Evolutionary conservation across 169 alveolate genomes (phyloP).

Genomic region (Cryptosporidium ubiquitum): DNA sequence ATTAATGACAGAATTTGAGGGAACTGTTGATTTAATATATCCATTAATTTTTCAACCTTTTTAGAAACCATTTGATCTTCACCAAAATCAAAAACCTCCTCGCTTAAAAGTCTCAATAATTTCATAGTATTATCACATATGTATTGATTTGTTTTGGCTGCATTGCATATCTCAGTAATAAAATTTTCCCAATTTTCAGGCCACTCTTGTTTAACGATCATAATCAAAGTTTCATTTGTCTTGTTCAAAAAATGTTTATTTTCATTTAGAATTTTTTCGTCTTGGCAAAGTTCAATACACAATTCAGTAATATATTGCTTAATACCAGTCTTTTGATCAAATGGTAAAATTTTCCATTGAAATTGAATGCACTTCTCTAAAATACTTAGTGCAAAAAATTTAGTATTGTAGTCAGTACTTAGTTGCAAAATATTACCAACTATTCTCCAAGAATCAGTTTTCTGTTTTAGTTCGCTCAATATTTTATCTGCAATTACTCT

Average conservation of each 20-base stretch:
- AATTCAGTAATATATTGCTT: constrained; percentile 87
- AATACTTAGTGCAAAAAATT: constrained; percentile 88
- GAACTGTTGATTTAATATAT: constrained; percentile 81
- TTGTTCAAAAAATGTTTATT: constrained; percentile 87
- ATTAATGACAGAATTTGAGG: constrained; percentile 84
- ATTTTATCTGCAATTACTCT: constrained; percentile 89
- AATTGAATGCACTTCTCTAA: constrained; percentile 87
- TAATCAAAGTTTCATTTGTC: constrained; percentile 86
- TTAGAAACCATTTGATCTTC: constrained; percentile 89
- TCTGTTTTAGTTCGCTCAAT: constrained; percentile 86
- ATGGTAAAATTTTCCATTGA: constrained; percentile 89
- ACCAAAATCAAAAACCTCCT: constrained; percentile 94
- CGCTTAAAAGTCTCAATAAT: constrained; percentile 95
- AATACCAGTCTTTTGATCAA: constrained; percentile 86
- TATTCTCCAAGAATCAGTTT: constrained; percentile 90
- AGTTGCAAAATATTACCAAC: constrained; percentile 89
- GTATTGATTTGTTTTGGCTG: constrained; percentile 93
- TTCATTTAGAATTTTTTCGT: constrained; percentile 82
- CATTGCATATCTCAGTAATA: constrained; percentile 97
- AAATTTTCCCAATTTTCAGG: constrained; percentile 98
- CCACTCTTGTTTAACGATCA: constrained; percentile 97
- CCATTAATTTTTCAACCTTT: constrained; percentile 84
- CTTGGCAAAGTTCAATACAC: constrained; percentile 77
- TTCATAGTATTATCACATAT: constrained; percentile 98
- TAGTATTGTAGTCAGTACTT: constrained; percentile 86